These are phyloP conservation scores for Pythium biforme DNA, from an alignment of 352 stramenopile genomes.

Conservation along the genomic window DNA sequence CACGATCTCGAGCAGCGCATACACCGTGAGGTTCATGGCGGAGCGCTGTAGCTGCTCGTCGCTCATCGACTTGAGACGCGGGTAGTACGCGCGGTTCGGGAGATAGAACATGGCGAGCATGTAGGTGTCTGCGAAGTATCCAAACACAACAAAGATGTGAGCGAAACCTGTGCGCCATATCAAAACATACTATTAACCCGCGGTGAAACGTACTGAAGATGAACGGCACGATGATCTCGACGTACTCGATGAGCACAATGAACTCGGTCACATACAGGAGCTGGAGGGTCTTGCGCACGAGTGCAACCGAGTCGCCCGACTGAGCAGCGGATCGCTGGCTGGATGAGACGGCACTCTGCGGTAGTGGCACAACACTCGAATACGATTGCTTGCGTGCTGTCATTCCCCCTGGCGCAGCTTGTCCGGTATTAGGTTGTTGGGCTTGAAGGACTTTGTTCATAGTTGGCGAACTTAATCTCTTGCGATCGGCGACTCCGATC, in stretches of 20 bases:
- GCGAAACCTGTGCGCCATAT: too few relatives aligned
- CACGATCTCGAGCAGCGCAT: background rate
- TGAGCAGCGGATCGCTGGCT: background rate
- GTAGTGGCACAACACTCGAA: background rate
- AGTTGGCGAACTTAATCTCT: background rate
- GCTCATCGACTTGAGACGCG: background rate
- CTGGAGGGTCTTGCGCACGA: background rate
- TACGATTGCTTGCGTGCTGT: background rate
- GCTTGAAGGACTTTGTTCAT: background rate
- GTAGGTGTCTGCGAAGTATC: background rate
- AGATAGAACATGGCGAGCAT: conserved; percentile 2
- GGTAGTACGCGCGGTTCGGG: conserved; percentile 1
- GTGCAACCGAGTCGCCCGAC: background rate
- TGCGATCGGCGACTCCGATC: background rate
- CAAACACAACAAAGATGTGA: too few relatives aligned
- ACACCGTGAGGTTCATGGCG: background rate
- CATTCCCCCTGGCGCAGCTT: too few relatives aligned
- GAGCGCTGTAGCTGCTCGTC: background rate
- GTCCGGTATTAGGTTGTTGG: too few relatives aligned
- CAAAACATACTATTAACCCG: background rate
- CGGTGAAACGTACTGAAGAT: background rate
- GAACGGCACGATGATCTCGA: conserved; percentile 1
- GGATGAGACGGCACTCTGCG: background rate
- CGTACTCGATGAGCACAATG: conserved; percentile 5
- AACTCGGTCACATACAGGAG: conserved; percentile 12